Conservation (phyloP, 495 filamentous ascomycete genomes). For the Cudoniella acicularis region DNA sequence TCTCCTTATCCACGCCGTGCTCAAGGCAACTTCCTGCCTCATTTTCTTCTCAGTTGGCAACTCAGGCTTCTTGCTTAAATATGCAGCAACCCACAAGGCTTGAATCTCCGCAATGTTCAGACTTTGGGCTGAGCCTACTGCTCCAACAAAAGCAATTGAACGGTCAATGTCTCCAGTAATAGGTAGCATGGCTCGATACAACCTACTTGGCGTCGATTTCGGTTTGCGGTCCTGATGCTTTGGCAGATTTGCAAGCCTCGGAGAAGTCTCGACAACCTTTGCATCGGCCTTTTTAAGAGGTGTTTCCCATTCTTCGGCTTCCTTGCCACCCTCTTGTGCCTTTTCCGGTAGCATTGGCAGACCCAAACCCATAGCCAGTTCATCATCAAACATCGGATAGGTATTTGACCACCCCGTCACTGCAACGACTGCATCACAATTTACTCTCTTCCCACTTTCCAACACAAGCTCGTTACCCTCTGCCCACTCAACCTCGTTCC, state of each 20-base stretch:
- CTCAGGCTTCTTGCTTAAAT: conserved; percentile 30
- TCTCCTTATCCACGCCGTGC: conserved; percentile 31
- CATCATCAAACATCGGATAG: conserved; percentile 7
- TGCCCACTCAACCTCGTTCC: neutral
- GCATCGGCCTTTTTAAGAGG: conserved; percentile 25
- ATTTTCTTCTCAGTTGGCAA: conserved; percentile 29
- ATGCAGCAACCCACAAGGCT: conserved; percentile 27
- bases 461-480: neutral
- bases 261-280: conserved; percentile 21
- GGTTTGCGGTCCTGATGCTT: conserved; percentile 4
- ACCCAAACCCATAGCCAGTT: neutral
- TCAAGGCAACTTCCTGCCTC: conserved; percentile 30
- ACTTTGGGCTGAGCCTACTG: conserved; percentile 32
- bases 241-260: conserved; percentile 20
- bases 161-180: conserved; percentile 24
- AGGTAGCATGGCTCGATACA: conserved; percentile 22
- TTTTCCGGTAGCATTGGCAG: neutral
- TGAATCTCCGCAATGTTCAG: conserved; percentile 31
- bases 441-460: neutral
- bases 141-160: conserved; percentile 31
- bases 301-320: conserved; percentile 20
- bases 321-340: neutral
- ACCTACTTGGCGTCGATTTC: conserved; percentile 13
- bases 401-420: conserved; percentile 1
- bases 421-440: conserved; percentile 8